Conservation (phyloP, 805 yeast genomes). For the Hanseniaspora osmophila region DNA sequence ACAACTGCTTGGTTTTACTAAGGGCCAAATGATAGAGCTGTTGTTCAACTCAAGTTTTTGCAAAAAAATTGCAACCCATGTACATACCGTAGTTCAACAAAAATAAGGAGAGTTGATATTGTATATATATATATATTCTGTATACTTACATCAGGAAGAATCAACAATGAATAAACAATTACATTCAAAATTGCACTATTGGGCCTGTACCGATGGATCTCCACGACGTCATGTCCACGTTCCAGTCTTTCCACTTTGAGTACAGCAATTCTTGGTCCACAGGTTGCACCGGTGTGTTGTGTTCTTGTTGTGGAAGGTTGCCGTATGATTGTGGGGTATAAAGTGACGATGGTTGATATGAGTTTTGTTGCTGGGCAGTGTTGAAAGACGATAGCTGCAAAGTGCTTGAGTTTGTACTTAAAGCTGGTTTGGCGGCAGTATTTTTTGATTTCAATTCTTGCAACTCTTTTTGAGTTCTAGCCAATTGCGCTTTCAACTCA, state of each 20-base stretch:
- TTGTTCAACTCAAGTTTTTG: too few species aligned
- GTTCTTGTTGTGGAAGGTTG: slow-evolving; percentile 6
- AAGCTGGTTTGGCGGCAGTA: slow-evolving; percentile 5
- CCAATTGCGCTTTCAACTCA: slow-evolving; percentile 15
- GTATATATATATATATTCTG: background rate
- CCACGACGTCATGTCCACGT: slow-evolving; percentile 78
- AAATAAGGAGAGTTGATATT: too few species aligned
- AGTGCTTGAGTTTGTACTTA: slow-evolving; percentile 10
- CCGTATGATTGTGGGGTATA: slow-evolving; percentile 9
- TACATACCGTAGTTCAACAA: too few species aligned
- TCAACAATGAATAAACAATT: background rate
- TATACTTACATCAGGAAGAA: background rate
- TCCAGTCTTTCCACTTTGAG: slow-evolving; percentile 71
- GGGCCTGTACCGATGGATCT: slow-evolving; percentile 56
- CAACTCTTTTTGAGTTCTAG: slow-evolving; percentile 12
- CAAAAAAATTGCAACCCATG: slow-evolving; percentile 7
- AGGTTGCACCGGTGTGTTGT: slow-evolving; percentile 18
- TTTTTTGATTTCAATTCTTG: slow-evolving; percentile 14
- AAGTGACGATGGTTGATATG: slow-evolving; percentile 8
- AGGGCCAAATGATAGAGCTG: slow-evolving; percentile 49
- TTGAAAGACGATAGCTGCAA: slow-evolving; percentile 1
- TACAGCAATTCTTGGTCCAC: slow-evolving; percentile 39
- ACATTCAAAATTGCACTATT: slow-evolving; percentile 29
- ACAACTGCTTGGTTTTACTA: slow-evolving; percentile 67
- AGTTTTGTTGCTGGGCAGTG: slow-evolving; percentile 12